A percentile compares a stretch with the other conserved stretches of the same genome.
Evolutionary conservation across 257 asterid genomes (phyloP).

Genomic region (Salvia rosmarinus): DNA sequence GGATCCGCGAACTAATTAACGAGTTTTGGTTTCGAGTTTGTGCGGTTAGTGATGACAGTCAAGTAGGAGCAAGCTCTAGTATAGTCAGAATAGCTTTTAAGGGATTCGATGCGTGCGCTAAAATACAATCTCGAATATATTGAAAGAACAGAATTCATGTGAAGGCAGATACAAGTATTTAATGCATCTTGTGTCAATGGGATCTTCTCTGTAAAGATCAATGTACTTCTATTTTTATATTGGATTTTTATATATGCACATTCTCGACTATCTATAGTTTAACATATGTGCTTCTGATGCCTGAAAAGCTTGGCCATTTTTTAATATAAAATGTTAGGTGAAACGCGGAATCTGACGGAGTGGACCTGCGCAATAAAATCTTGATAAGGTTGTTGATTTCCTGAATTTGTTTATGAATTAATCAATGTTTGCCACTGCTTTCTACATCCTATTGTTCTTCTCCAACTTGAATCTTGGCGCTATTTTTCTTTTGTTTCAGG

Average conservation of each 20-base stretch:
- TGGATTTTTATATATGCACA: not conserved
- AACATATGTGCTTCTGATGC: not conserved
- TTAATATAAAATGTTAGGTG: not conserved
- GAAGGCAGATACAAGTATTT: not conserved
- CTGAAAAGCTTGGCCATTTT: not conserved
- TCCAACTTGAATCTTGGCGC: not conserved
- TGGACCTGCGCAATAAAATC: not conserved
- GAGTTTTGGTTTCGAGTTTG: no score
- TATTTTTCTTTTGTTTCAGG: no score
- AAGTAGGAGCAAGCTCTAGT: no score
- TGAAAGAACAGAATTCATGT: no score
- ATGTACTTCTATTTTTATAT: not conserved
- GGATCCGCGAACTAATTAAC: no score
- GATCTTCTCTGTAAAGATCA: not conserved
- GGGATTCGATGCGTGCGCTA: no score
- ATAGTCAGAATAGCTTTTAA: no score
- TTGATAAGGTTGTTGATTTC: not conserved
- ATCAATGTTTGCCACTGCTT: constrained; percentile 17
- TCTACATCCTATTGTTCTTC: constrained; percentile 23
- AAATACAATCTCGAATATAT: no score
- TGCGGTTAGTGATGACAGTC: no score
- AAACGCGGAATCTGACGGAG: not conserved
- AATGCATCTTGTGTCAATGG: not conserved
- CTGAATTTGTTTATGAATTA: constrained; percentile 25
- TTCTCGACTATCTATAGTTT: not conserved